Base-by-base conservation (phyloP, 306 rosid species). In the Vigna angularis region DNA sequence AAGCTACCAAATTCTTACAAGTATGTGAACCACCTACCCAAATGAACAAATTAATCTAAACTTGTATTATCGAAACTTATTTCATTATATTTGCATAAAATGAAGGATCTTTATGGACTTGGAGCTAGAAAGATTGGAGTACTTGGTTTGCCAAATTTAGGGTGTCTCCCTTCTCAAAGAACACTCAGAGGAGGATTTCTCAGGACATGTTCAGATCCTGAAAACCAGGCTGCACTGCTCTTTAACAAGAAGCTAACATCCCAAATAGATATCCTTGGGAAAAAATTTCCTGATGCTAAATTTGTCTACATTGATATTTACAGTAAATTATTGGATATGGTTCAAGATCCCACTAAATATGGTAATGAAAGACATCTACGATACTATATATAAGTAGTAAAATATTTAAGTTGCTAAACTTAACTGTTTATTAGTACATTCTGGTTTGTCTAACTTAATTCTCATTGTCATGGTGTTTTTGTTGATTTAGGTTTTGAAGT, bases 91-190 rank as follows among this genome's bases (percentile, higher is more conserved):
- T 40, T 30, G 34, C 34, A 30, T 30, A 4, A 30, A 30, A 30
- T 56, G 18, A 49, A 89, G 90, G 90, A 85, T 34, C 87, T 91
- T 16, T 87, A 90, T 81, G 88, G 49, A 45, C 36, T 78, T 14
- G 95, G 98, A 82, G 98, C 83, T 45, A 83, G 97, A 84, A 84
- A 84, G 40, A 90, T 91, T 61, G 92, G 93, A 50, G 84, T 89
- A n/a, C 3, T 89, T 7, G 74, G 88, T 44, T 5, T 89, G 58
- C 86, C 89, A n/a, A 47, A 79, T 26, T 76, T 90, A 20, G 96
- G 98, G 79, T 91, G 96, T 22, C 79, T 91, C 28, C 98, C 98
- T 22, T 74, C 89, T 24, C 88, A 89, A 79, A 89, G 96, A 73
- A 91, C 92, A 34, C 15, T 87, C 3, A 57, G 9, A n/a, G 90